phyloP scores from a whole-genome alignment of 164 flowering plant genomes.

The Amborella trichopoda region DNA sequence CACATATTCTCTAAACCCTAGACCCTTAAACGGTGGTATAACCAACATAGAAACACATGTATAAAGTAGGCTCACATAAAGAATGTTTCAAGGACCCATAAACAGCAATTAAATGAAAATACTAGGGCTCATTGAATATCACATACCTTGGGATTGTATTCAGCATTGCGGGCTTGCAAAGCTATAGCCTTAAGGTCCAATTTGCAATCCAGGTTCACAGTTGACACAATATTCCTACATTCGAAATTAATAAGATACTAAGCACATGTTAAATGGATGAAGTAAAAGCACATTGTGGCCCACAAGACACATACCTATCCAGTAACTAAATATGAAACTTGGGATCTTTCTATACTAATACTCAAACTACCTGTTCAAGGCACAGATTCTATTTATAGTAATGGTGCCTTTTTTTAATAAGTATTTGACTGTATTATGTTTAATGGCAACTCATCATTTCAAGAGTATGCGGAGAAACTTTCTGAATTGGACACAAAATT shows the following conservation, averaged over 20 bases:
- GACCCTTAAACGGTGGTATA: not conserved
- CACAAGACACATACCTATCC: no score
- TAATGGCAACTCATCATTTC: no score
- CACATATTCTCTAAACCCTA: not conserved
- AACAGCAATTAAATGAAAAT: not conserved
- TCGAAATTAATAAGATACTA: not conserved
- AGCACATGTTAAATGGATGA: not conserved
- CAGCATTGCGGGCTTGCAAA: conserved; percentile 81
- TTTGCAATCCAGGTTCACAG: conserved; percentile 88
- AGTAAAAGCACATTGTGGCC: no score
- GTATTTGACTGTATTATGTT: no score
- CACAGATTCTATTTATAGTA: no score
- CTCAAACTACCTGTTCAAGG: no score
- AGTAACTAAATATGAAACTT: no score
- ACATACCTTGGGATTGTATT: conserved; percentile 83
- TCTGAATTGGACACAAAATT: no score
- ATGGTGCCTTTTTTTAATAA: no score
- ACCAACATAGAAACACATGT: not conserved
- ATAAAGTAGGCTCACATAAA: not conserved
- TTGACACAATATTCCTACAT: conserved; percentile 83
- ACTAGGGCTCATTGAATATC: not conserved
- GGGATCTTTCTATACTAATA: no score
- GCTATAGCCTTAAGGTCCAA: conserved; percentile 81
- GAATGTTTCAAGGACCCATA: not conserved
- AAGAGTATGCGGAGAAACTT: no score